Percentiles rank a stretch among this genome's conserved stretches.
Evolutionary conservation across 2,329 filamentous ascomycete species (phyloP).

Genomic region (Apiospora phragmitis): DNA sequence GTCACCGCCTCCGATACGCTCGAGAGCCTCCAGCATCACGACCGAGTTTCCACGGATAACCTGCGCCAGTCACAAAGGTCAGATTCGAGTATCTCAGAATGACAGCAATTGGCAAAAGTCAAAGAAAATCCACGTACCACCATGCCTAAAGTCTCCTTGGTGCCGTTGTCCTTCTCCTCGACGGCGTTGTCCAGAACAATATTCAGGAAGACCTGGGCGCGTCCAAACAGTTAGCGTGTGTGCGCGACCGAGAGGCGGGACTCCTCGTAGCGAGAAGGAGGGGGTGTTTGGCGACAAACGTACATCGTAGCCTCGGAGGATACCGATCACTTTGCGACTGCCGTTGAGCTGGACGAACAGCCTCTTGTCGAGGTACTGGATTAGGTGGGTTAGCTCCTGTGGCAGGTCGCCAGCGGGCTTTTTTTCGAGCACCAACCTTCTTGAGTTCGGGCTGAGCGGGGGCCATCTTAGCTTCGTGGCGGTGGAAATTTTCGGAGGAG

Average conservation of each 20-base stretch:
- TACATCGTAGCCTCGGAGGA: slow-evolving; percentile 95
- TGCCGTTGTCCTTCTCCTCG: slow-evolving; percentile 88
- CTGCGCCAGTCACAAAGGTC: slow-evolving; percentile 38
- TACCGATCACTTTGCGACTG: slow-evolving; percentile 93
- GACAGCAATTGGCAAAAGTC: neutral
- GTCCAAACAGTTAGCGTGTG: slow-evolving; percentile 17
- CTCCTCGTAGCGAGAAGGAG: neutral
- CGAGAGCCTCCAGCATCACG: slow-evolving; percentile 89
- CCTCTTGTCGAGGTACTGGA: slow-evolving; percentile 97
- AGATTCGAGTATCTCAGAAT: neutral
- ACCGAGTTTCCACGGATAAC: slow-evolving; percentile 98
- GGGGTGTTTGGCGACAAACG: slow-evolving; percentile 30
- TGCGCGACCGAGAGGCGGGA: neutral
- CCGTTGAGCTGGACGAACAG: slow-evolving; percentile 97
- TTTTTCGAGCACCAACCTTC: slow-evolving; percentile 64
- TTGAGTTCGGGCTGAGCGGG: slow-evolving; percentile 99
- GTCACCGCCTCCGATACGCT: slow-evolving; percentile 66
- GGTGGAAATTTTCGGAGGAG: neutral
- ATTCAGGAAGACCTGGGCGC: slow-evolving; percentile 85
- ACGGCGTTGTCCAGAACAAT: slow-evolving; percentile 96
- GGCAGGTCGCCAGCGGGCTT: neutral
- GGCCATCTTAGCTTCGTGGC: slow-evolving; percentile 68
- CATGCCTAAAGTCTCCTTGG: slow-evolving; percentile 90
- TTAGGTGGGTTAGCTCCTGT: slow-evolving; percentile 8
- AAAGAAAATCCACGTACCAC: slow-evolving; percentile 65